Evolutionary conservation across 768 basidiomycete genomes (phyloP).

Genomic region (Strobilomyces echinocephalus): DNA sequence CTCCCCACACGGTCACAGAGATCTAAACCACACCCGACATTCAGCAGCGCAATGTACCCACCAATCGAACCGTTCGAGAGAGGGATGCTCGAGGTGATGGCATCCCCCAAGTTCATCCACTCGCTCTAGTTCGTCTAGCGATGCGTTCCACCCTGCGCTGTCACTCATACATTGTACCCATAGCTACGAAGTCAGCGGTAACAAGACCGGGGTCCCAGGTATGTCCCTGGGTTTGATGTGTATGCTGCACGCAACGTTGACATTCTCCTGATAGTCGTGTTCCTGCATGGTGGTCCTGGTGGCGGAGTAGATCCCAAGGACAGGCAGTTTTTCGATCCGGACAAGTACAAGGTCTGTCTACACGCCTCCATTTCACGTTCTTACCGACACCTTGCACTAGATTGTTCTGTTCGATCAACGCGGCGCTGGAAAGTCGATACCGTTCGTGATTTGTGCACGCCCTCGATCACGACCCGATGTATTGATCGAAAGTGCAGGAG

Average conservation of each 20-base stretch:
- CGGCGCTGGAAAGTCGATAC: conserved; percentile 81
- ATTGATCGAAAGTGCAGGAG: conserved; percentile 38
- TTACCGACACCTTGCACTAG: conserved; percentile 32
- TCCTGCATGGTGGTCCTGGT: conserved; percentile 82
- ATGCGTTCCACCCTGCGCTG: neutral
- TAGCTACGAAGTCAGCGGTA: conserved; percentile 82
- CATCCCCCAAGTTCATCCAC: conserved; percentile 45
- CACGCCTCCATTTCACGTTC: neutral
- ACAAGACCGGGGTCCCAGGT: conserved; percentile 73
- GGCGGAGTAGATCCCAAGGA: conserved; percentile 68
- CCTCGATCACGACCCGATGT: neutral
- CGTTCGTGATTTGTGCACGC: conserved; percentile 43
- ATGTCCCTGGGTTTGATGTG: conserved; percentile 8
- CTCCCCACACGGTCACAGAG: neutral
- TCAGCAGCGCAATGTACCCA: conserved; percentile 53
- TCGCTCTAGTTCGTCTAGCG: conserved; percentile 59
- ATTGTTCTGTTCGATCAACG: conserved; percentile 89
- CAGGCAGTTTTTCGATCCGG: conserved; percentile 76
- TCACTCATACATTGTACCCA: neutral
- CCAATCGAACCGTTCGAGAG: conserved; percentile 59
- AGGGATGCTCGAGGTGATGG: conserved; percentile 65
- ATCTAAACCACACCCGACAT: conserved; percentile 1
- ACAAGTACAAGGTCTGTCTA: conserved; percentile 67
- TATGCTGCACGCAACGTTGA: neutral
- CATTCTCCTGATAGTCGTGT: conserved; percentile 50